A percentile compares a stretch with the other conserved stretches of the same genome.
Evolutionary conservation across 1,284 basidiomycete species (phyloP).

Genomic region (Ustilago bromivora): DNA sequence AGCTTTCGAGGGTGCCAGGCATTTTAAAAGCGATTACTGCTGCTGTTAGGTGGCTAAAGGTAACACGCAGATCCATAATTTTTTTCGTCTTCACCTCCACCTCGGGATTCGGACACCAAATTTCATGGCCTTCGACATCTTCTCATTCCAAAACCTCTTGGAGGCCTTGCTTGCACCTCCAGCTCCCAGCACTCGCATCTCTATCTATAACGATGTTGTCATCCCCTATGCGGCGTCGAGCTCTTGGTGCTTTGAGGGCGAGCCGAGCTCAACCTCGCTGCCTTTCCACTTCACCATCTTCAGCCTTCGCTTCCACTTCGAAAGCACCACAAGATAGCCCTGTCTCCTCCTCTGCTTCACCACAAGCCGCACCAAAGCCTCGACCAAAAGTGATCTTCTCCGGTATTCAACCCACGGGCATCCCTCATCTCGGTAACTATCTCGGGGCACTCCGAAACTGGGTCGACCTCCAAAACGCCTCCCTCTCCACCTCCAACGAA

Average conservation of each 20-base stretch:
- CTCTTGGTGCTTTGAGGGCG: not conserved
- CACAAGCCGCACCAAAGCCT: not conserved
- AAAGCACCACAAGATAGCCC: not conserved
- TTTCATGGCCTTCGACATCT: conserved; percentile 7
- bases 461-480: conserved; percentile 79
- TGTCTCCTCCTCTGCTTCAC: not conserved
- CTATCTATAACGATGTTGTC: not conserved
- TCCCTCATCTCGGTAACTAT: conserved; percentile 92
- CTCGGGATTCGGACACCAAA: conserved; percentile 26
- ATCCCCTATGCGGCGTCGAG: not conserved
- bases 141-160: not conserved
- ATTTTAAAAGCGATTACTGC: not conserved
- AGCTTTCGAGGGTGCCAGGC: not conserved
- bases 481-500: conserved; percentile 73
- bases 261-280: not conserved
- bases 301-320: conserved; percentile 6
- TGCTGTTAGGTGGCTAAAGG: not conserved
- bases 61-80: not conserved
- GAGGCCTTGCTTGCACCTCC: not conserved
- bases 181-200: not conserved
- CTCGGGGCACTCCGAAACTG: conserved; percentile 89
- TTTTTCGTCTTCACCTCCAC: conserved; percentile 8
- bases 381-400: conserved; percentile 75
- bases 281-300: conserved; percentile 8
- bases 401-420: conserved; percentile 85